Base-by-base conservation (phyloP, 176 grass and related monocot genomes). In the Poa pratensis region DNA sequence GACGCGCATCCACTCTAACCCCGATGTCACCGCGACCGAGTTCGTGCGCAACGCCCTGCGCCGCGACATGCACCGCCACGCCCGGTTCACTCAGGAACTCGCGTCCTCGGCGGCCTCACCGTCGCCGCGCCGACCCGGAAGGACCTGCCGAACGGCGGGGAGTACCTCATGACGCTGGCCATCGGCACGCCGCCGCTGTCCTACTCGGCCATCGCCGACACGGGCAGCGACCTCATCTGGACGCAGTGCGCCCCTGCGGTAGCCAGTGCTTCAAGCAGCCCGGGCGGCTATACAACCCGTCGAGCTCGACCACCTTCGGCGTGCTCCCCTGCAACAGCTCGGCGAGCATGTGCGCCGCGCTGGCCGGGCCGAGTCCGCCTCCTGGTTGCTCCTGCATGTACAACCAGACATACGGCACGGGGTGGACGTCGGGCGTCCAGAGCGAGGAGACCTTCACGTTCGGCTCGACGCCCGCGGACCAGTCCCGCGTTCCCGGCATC, bases 151-250 rank as follows among this genome's bases (percentile, higher is more conserved):
- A 73, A 87, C 59, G 89, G 89, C 76, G 84, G 77, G 5, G 88
- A 92, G 85, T 97, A 93, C 78, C 65, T 83, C 27, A 94, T 97
- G 94, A 86, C 67, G 61, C 79, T 97, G 80, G 11, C 90, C 9
- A 84, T 97, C 54, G 95, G 95, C 13, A 92, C 88, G 46, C 92
- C 95, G 50, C 71, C 95, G 28, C 49, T 87, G 8, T 0, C 63
- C 10, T 89, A 88, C 89, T 71, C 82, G 13, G 92, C 95, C 69
- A 84, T 94, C 28, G 61, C 82, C 90, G 92, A 97, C 87, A 97
- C 90, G 1, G 90, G 94, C 75, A 94, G 94, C 49, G 88, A 97
- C 86, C 89, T 97, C 81, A 75, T 86, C 27, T 97, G 94, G 92
- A 97, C 92, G 45, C 95, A 97, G 85, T 97, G 95, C 86, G 27